phyloP scores from a whole-genome alignment of 23 red algal genomes.

The Gracilariopsis chorda region DNA sequence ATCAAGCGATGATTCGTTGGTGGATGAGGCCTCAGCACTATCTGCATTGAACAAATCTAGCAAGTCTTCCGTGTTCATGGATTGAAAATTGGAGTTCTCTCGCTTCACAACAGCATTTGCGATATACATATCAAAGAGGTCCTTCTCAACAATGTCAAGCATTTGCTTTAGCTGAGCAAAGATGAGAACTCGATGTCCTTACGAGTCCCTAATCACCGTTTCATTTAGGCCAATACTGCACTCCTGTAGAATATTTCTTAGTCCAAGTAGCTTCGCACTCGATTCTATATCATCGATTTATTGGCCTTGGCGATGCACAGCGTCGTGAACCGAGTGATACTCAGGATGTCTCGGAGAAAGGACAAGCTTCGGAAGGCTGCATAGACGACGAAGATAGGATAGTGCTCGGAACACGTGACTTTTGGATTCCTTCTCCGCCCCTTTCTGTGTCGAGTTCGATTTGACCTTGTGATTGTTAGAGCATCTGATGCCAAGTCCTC shows the following conservation, averaged over 20 bases:
- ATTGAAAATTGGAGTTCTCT: conserved; percentile 82
- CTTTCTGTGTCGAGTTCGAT: background rate
- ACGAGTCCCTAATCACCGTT: background rate
- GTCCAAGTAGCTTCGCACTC: conserved; percentile 73
- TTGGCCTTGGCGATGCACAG: conserved; percentile 21
- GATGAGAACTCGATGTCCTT: conserved; percentile 89
- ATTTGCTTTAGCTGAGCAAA: conserved; percentile 93
- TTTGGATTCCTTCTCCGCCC: background rate
- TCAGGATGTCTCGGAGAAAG: conserved; percentile 51
- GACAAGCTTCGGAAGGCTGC: conserved; percentile 86
- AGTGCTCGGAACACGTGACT: conserved; percentile 74
- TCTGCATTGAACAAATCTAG: conserved; percentile 85
- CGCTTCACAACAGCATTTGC: conserved; percentile 85
- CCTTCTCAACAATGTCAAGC: conserved; percentile 89
- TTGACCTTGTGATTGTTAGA: background rate
- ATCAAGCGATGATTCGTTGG: background rate
- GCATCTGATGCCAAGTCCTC: conserved; percentile 71
- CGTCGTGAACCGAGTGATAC: conserved; percentile 23
- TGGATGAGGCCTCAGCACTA: background rate
- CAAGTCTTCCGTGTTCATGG: conserved; percentile 80
- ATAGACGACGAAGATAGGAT: conserved; percentile 75
- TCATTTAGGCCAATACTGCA: conserved; percentile 72
- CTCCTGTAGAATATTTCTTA: conserved; percentile 73
- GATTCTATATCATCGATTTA: conserved; percentile 63
- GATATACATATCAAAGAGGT: conserved; percentile 74